Evolutionary conservation across 2,329 filamentous ascomycete species (phyloP).

Genomic region (Colletotrichum zoysiae): DNA sequence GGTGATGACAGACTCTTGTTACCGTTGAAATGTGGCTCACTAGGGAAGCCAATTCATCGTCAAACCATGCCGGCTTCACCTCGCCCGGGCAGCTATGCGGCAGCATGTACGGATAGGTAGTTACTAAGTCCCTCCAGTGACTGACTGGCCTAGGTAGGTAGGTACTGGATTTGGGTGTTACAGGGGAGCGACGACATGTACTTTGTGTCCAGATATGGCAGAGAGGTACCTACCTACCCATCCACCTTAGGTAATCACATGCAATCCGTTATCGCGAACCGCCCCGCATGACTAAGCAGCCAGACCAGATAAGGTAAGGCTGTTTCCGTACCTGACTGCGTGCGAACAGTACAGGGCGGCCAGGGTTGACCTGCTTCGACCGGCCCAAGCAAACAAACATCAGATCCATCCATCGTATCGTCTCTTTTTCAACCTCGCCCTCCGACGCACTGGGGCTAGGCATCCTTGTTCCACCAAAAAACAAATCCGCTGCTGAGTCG

Average conservation of each 20-base stretch:
- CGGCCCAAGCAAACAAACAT: conserved; percentile 1
- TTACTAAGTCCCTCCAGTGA: conserved; percentile 1
- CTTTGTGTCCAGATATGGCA: neutral
- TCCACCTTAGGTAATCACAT: neutral
- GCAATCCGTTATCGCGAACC: conserved; percentile 4
- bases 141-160: neutral
- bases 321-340: too few species aligned
- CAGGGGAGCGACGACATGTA: neutral
- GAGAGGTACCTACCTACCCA: neutral
- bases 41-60: too few species aligned
- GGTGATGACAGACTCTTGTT: neutral
- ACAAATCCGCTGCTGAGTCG: neutral
- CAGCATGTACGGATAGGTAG: neutral
- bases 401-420: too few species aligned
- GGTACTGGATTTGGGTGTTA: neutral
- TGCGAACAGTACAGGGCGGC: neutral
- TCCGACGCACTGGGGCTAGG: conserved; percentile 7
- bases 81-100: too few species aligned
- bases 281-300: conserved; percentile 29
- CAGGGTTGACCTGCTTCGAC: conserved; percentile 31
- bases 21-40: too few species aligned
- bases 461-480: conserved; percentile 23
- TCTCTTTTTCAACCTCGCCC: conserved; percentile 21
- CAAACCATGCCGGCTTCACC: neutral
- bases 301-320: conserved; percentile 5